phyloP scores from a whole-genome alignment of 1,284 basidiomycete species.

The Amylostereum areolatum region DNA sequence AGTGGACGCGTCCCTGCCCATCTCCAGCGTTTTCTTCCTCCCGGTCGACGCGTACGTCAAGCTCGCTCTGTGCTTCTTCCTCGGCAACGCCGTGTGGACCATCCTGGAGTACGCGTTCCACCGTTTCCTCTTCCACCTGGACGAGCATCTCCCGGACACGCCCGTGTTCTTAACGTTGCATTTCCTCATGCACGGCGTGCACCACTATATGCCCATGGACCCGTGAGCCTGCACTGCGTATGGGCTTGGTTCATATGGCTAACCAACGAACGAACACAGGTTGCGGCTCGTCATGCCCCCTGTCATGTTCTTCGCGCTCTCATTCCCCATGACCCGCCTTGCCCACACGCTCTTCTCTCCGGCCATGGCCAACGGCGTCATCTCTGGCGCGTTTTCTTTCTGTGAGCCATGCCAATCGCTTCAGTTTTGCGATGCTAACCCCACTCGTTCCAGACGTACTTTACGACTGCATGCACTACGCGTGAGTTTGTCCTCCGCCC shows the following conservation, averaged over 20 bases:
- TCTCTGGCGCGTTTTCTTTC: constrained; percentile 86
- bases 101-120: constrained; percentile 94
- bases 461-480: constrained; percentile 92
- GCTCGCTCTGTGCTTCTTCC: constrained; percentile 60
- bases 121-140: constrained; percentile 97
- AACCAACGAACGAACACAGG: constrained; percentile 30
- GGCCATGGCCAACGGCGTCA: constrained; percentile 88
- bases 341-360: constrained; percentile 82
- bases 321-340: constrained; percentile 86
- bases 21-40: constrained; percentile 40
- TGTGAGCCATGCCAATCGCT: constrained; percentile 52
- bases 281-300: constrained; percentile 98
- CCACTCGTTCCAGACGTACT: constrained; percentile 54
- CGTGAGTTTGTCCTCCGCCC: constrained; percentile 41
- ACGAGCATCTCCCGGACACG: constrained; percentile 82
- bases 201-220: constrained; percentile 99
- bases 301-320: constrained; percentile 71
- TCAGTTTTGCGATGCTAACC: not conserved
- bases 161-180: constrained; percentile 81
- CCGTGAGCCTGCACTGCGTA: constrained; percentile 38
- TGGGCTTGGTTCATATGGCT: not conserved
- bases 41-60: constrained; percentile 43
- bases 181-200: constrained; percentile 93
- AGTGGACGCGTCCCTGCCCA: constrained; percentile 47
- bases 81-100: constrained; percentile 92